These are phyloP conservation scores for Nakaseomyces bracarensis DNA, from an alignment of 1,139 yeast genomes.

Conservation along the genomic window DNA sequence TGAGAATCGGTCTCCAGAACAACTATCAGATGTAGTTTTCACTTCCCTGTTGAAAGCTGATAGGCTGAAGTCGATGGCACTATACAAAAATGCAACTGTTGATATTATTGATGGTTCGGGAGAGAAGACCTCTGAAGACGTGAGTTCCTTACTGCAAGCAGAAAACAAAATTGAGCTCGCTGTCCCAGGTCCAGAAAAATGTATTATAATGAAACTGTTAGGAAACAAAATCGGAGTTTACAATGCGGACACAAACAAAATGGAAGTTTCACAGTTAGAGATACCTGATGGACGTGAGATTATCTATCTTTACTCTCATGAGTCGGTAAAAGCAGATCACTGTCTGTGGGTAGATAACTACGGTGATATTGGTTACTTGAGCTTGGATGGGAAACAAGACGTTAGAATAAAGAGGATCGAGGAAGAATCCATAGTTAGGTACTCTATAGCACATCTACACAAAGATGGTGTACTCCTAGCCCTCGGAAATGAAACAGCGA, in stretches of 20 bases:
- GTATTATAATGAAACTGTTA: no score
- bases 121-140: background rate
- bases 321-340: conserved; percentile 2
- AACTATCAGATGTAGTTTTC: background rate
- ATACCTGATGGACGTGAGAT: conserved; percentile 1
- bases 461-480: conserved; percentile 28
- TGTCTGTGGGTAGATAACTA: conserved; percentile 10
- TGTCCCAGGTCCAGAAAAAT: no score
- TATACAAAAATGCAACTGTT: background rate
- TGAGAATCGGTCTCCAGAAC: background rate
- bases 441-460: conserved; percentile 16
- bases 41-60: background rate
- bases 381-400: conserved; percentile 1
- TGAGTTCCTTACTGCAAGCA: background rate
- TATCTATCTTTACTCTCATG: conserved; percentile 7
- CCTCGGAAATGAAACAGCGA: conserved; percentile 11
- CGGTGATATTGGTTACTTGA: conserved; percentile 10
- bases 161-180: background rate
- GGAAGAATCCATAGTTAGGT: background rate
- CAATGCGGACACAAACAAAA: background rate
- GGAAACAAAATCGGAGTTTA: background rate
- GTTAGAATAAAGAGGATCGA: background rate
- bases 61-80: background rate
- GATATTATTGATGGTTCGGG: background rate
- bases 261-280: background rate